These are phyloP conservation scores for Aegilops tauschii DNA, from an alignment of 176 grass and related monocot genomes.

Conservation along the genomic window DNA sequence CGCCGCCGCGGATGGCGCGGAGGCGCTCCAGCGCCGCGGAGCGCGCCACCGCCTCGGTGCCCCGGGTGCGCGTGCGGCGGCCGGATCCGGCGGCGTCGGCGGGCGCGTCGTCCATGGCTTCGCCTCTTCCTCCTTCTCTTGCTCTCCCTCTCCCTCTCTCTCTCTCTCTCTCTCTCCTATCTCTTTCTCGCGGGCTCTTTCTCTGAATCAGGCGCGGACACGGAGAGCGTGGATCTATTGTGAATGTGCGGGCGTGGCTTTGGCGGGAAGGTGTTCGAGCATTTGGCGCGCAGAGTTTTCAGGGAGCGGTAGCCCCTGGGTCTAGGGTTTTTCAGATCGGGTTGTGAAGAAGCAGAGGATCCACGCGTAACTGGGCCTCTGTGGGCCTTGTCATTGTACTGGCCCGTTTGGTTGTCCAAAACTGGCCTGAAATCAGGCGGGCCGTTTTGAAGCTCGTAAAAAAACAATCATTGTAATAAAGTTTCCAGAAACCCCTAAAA, in stretches of 20 bases:
- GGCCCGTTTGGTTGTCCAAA: neutral
- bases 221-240: neutral
- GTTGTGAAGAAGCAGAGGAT: neutral
- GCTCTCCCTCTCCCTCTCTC: neutral
- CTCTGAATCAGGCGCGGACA: neutral
- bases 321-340: constrained; percentile 32
- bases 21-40: constrained; percentile 70
- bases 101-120: constrained; percentile 41
- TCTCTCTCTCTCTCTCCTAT: neutral
- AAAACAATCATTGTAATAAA: no score
- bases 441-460: no score
- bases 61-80: constrained; percentile 60
- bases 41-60: constrained; percentile 41
- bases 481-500: no score
- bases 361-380: neutral
- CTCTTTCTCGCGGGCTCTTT: neutral
- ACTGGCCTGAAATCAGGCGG: no score
- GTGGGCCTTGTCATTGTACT: neutral
- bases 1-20: constrained; percentile 37
- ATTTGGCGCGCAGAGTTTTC: constrained; percentile 48
- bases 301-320: neutral
- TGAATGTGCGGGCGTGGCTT: neutral
- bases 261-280: constrained; percentile 51
- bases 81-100: constrained; percentile 34
- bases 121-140: neutral